These are phyloP conservation scores for Xylogone sp. DNA, from an alignment of 2,329 filamentous ascomycete genomes.

Conservation along the genomic window DNA sequence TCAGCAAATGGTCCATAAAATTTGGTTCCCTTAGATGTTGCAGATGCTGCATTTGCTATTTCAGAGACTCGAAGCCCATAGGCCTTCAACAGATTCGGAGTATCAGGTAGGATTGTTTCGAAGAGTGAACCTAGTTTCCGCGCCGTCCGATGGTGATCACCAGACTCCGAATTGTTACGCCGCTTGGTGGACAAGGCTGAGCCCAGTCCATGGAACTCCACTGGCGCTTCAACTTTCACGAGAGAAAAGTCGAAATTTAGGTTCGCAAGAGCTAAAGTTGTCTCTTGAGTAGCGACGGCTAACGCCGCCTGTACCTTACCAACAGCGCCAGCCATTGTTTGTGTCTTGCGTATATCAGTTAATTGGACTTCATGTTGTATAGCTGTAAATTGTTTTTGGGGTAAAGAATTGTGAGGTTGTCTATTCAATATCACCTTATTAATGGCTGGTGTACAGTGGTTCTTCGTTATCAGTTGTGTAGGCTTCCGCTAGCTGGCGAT, in stretches of 20 bases:
- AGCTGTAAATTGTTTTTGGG: no score
- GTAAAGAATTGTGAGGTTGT: no score
- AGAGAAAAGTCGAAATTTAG: constrained; percentile 40
- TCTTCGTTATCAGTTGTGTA: no score
- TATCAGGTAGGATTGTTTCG: constrained; percentile 26
- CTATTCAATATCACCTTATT: no score
- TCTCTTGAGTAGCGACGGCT: no score
- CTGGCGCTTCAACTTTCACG: constrained; percentile 35
- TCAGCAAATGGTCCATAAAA: constrained; percentile 14
- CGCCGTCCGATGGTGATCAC: constrained; percentile 32
- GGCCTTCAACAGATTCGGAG: constrained; percentile 10
- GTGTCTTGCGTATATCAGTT: no score
- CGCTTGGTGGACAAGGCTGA: constrained; percentile 25
- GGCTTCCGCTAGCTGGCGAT: no score
- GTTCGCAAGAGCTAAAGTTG: constrained; percentile 5
- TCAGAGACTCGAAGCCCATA: constrained; percentile 16
- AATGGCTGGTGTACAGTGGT: no score
- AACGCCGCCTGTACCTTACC: no score
- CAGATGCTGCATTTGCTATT: constrained; percentile 3
- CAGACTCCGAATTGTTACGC: constrained; percentile 33
- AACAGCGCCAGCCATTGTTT: no score
- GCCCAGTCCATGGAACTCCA: constrained; percentile 31
- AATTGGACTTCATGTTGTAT: no score
- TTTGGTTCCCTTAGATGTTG: constrained; percentile 4
- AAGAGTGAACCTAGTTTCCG: constrained; percentile 37